Evolutionary conservation across 306 rosid species (phyloP).

Genomic region (Quillaja saponaria): DNA sequence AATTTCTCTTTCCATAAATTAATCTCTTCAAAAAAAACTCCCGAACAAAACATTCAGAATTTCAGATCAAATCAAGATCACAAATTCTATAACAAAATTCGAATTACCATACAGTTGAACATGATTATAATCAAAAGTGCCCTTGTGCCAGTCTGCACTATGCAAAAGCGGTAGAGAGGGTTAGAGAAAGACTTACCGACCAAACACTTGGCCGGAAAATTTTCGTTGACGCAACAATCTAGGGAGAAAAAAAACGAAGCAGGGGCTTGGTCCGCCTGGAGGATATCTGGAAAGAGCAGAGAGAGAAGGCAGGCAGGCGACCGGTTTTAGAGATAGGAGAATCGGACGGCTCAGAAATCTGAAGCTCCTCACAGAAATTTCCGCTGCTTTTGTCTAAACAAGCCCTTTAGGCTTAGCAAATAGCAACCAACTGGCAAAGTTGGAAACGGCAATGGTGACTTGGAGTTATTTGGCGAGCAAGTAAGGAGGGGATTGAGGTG

Average conservation of each 20-base stretch:
- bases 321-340: too few relatives aligned
- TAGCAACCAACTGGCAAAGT: too few relatives aligned
- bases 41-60: background rate
- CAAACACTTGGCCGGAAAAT: conserved; percentile 30
- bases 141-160: too few relatives aligned
- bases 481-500: background rate
- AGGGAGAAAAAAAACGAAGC: too few relatives aligned
- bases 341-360: conserved; percentile 10
- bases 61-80: background rate
- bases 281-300: background rate
- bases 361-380: background rate
- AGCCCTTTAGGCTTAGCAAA: too few relatives aligned
- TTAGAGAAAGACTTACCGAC: conserved; percentile 45
- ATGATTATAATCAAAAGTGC: background rate
- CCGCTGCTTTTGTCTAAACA: conserved; percentile 23
- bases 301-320: background rate
- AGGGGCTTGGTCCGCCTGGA: background rate
- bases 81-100: background rate
- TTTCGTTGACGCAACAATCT: too few relatives aligned
- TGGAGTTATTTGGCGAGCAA: background rate
- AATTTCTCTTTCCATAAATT: background rate
- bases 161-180: too few relatives aligned
- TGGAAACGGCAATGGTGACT: conserved; percentile 1
- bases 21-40: background rate
- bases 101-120: background rate